Base-by-base conservation (phyloP, 768 basidiomycete species). In the Mycena vulgaris region DNA sequence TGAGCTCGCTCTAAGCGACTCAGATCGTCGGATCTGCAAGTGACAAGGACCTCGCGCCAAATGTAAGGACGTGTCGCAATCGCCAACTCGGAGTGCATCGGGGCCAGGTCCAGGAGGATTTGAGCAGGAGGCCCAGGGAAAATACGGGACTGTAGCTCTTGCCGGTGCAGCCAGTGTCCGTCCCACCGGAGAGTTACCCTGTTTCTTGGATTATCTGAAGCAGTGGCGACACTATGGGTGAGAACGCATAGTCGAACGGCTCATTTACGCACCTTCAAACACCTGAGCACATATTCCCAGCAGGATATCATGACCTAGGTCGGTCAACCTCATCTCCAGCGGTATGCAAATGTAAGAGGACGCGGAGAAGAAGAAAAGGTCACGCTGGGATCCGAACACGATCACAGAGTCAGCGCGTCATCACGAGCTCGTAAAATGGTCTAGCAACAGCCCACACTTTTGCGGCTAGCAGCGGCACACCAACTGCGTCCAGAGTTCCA, bases 1-100 rank as follows among this genome's bases (percentile, higher is more conserved):
- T 61, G n/a, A 0, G 66, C 51, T 9, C 66, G 66, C 39, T 60
- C 58, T 7, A 68, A n/a, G 19, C 58, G 66, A 1, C 14, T 35
- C 17, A 48, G 1, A n/a, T 61, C 42, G 28, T 62, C 27, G 49
- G 64, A 66, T 4, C 39, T 30, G 21, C 47, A 68, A 9, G 58
- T 59, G 19, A 61, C 31, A 10, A 58, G 48, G 1, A 66, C 56
- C 30, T 66, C 65, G 57, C 65, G 47, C 65, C 65, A 58, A 14
- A 66, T 66, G 28, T 66, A 66, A 5, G 56, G 65, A n/a, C 66
- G 66, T 11, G 66, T 53, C n/a, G 57, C 66, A 21, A 33, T 14
- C 3, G 57, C 66, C 1, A 67, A 19, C n/a, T 67, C 48, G 2
- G 57, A 67, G 30, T 59, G 66, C 48, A 67, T 67, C 0, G 55